These are phyloP conservation scores for Fusarium camptoceras DNA, from an alignment of 2,329 filamentous ascomycete genomes.

Conservation along the genomic window DNA sequence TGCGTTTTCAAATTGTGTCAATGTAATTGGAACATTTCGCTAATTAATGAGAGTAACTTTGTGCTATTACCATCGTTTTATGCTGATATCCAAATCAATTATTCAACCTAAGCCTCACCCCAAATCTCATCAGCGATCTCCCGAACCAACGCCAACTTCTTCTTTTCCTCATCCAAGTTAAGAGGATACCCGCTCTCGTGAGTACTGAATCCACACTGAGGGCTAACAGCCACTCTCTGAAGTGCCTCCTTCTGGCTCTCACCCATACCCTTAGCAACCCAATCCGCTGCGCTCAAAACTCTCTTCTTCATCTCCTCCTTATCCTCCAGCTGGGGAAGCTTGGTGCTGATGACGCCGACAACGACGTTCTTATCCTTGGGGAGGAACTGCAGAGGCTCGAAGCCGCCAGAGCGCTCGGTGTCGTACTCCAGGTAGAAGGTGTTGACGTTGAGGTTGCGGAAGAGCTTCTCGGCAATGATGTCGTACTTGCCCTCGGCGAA, in stretches of 20 bases:
- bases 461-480: conserved; percentile 74
- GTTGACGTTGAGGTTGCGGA: conserved; percentile 71
- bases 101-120: conserved; percentile 53
- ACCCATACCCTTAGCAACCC: conserved; percentile 75
- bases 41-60: not conserved
- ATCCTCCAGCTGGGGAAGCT: conserved; percentile 71
- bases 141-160: conserved; percentile 77
- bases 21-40: not conserved
- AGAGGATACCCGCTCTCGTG: conserved; percentile 80
- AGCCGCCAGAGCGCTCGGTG: conserved; percentile 72
- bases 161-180: conserved; percentile 76
- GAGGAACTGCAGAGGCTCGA: conserved; percentile 72
- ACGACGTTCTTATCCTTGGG: conserved; percentile 73
- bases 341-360: conserved; percentile 72
- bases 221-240: conserved; percentile 74
- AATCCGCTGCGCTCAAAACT: conserved; percentile 71
- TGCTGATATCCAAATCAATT: not conserved
- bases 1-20: not conserved
- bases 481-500: conserved; percentile 77
- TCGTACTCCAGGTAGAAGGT: conserved; percentile 79
- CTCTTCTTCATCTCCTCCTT: conserved; percentile 72
- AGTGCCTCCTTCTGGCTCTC: conserved; percentile 75
- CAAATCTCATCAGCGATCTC: conserved; percentile 80
- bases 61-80: not conserved
- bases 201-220: conserved; percentile 80